phyloP scores from a whole-genome alignment of 371 early-diverging fungal genomes.

The Lichtheimia ramosa region DNA sequence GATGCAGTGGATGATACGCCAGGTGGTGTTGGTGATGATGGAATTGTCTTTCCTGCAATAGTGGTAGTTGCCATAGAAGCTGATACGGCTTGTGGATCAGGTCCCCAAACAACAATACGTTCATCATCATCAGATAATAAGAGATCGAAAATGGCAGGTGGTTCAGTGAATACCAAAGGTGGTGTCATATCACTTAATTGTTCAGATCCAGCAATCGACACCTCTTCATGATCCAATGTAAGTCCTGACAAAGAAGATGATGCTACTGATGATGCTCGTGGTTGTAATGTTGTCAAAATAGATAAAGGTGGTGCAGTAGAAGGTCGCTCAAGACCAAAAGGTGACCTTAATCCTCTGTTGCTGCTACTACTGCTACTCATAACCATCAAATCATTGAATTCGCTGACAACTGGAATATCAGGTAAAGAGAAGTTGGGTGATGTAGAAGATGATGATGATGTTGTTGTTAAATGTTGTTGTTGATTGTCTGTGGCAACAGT shows the following conservation, averaged over 20 bases:
- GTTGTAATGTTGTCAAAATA: not conserved
- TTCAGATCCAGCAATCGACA: not conserved
- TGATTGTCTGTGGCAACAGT: not conserved
- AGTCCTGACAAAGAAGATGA: slow-evolving; percentile 9
- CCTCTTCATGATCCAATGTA: slow-evolving; percentile 1
- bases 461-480: not conserved
- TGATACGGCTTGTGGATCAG: slow-evolving; percentile 38
- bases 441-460: slow-evolving; percentile 13
- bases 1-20: slow-evolving; percentile 18
- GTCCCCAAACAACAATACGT: slow-evolving; percentile 58
- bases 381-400: slow-evolving; percentile 26
- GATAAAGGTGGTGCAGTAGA: slow-evolving; percentile 17
- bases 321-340: slow-evolving; percentile 11
- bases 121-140: slow-evolving; percentile 56
- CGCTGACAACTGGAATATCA: slow-evolving; percentile 39
- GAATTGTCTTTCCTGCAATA: slow-evolving; percentile 4
- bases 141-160: slow-evolving; percentile 54
- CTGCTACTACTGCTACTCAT: too few species aligned
- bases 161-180: slow-evolving; percentile 28
- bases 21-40: not conserved
- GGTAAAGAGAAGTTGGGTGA: slow-evolving; percentile 26
- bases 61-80: slow-evolving; percentile 39
- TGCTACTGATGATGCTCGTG: slow-evolving; percentile 24
- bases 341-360: too few species aligned
- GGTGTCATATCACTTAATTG: slow-evolving; percentile 17